Evolutionary conservation across 768 basidiomycete genomes (phyloP).

Genomic region (Lactarius indigo): DNA sequence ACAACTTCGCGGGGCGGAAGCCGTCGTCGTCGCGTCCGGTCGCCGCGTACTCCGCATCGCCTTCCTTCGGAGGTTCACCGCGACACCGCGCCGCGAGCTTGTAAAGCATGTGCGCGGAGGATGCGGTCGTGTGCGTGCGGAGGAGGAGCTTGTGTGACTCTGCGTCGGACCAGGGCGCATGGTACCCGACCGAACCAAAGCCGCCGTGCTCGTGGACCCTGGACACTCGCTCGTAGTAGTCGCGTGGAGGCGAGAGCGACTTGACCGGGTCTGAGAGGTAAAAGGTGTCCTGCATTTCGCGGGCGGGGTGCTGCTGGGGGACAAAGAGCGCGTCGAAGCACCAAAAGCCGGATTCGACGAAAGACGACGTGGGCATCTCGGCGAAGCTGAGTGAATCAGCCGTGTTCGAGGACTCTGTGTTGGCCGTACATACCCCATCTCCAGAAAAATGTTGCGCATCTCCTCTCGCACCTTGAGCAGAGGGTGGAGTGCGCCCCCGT

Average conservation of each 20-base stretch:
- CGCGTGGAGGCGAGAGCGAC: constrained; percentile 69
- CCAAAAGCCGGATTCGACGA: constrained; percentile 99
- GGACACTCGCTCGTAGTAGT: constrained; percentile 84
- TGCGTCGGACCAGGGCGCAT: constrained; percentile 90
- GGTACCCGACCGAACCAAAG: constrained; percentile 93
- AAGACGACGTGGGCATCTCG: constrained; percentile 96
- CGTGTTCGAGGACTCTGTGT: not conserved
- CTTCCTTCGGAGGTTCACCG: constrained; percentile 50
- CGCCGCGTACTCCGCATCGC: constrained; percentile 36
- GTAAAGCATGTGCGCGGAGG: constrained; percentile 91
- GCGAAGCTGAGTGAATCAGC: constrained; percentile 62
- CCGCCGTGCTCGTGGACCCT: constrained; percentile 83
- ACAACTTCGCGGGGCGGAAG: constrained; percentile 89
- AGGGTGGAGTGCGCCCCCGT: constrained; percentile 92
- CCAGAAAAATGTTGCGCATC: constrained; percentile 95
- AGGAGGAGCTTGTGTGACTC: constrained; percentile 91
- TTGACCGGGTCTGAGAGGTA: constrained; percentile 89
- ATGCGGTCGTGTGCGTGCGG: constrained; percentile 95
- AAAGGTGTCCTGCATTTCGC: constrained; percentile 98
- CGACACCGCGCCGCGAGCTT: constrained; percentile 84
- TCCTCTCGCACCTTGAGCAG: constrained; percentile 97
- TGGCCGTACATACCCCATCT: constrained; percentile 80
- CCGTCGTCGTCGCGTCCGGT: constrained; percentile 51
- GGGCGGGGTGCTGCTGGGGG: constrained; percentile 97
- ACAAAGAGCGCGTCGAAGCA: constrained; percentile 98